Base-by-base conservation (phyloP, 2,329 filamentous ascomycete genomes). In the Fusarium globosum region DNA sequence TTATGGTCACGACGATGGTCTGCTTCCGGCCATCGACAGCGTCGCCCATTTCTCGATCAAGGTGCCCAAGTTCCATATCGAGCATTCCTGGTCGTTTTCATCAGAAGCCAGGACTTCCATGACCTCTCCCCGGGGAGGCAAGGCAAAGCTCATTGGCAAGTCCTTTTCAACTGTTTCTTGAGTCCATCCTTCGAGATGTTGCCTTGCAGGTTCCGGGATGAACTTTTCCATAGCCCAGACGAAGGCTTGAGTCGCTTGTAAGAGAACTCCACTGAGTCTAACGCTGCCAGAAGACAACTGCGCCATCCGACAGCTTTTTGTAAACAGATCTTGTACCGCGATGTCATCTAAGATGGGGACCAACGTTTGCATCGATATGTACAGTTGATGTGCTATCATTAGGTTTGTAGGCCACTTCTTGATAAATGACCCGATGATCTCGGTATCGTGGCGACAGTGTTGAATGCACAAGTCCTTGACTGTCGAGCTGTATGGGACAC, bases 11-110 rank as follows among this genome's bases (percentile, higher is more conserved):
- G 13, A 26, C 1, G 28, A n/a, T 14, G 2, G 16, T 3, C 5
- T 28, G 9, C 35, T 28, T n/a, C 26, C 52, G 20, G 21, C 35
- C 41, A 39, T 39, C 6, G 60, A 62, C 4, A 59, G 6, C 16
- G 48, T 33, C 11, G 41, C 41, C 60, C 60, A 62, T 16, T 46
- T 59, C 60, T 62, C 52, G 9, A 59, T 59, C 41, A 62, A 26
- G 14, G 41, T 16, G 20, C 60, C 41, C 12, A 59, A 21, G 33
- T 59, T 36, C 21, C 35, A 43, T 33, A 20, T 12, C 7, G 60
- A 59, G 23, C 18, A 16, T 35, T 36, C 52, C 20, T 41, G 26
- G 9, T 35, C 18, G 4, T 4, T 20, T 18, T 16, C 41, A 15
- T 35, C 26, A 11, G 43, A 60, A 11, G 36, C 18, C 15, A 64